These are phyloP conservation scores for Cercophora newfieldiana DNA, from an alignment of 495 filamentous ascomycete genomes.

Conservation along the genomic window DNA sequence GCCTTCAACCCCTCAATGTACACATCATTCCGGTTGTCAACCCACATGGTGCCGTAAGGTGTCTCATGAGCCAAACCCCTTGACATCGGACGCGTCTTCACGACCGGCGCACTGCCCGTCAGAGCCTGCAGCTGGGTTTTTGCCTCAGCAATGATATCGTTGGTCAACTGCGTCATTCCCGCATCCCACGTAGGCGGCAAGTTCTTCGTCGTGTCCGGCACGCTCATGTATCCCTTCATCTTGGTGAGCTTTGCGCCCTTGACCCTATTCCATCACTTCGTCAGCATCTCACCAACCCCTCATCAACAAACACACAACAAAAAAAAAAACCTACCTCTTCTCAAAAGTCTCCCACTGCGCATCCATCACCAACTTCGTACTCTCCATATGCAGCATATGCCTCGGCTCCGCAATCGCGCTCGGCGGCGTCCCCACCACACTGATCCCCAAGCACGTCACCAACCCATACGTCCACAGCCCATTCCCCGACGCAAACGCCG, in stretches of 20 bases:
- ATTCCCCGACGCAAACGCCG: not conserved
- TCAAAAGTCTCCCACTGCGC: not conserved
- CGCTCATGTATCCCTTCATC: not conserved
- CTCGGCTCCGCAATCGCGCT: not conserved
- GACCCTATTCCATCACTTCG: not conserved
- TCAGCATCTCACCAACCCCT: no score
- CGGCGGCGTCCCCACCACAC: not conserved
- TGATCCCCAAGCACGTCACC: not conserved
- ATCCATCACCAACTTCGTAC: not conserved
- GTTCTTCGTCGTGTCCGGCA: not conserved
- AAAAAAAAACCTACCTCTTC: not conserved
- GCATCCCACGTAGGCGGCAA: not conserved
- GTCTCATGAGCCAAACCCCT: not conserved
- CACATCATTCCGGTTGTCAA: not conserved
- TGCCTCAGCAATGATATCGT: not conserved
- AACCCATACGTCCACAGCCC: not conserved
- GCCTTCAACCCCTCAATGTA: not conserved
- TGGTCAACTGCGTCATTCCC: not conserved
- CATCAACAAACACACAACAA: no score
- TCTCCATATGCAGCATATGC: not conserved
- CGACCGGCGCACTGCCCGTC: not conserved
- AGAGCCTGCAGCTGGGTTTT: not conserved
- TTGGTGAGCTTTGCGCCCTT: not conserved
- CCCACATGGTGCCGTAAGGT: not conserved
- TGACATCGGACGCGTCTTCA: not conserved